Evolutionary conservation across 2,329 filamentous ascomycete species (phyloP).

Genomic region (Paracoccidioides brasiliensis): DNA sequence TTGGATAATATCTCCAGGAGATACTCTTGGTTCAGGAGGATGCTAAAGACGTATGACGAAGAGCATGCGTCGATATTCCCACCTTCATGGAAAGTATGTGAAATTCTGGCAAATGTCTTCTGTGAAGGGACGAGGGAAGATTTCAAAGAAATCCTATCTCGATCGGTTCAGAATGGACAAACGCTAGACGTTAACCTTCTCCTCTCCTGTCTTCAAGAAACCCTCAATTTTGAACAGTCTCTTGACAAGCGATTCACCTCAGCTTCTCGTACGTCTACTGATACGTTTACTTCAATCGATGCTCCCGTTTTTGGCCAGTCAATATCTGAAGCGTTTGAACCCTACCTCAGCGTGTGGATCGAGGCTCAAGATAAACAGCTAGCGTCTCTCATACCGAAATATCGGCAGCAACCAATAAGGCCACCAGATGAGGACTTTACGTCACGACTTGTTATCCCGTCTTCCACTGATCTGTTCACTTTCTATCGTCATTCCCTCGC

Average conservation of each 20-base stretch:
- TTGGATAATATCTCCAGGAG: conserved; percentile 90
- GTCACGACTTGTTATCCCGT: conserved; percentile 74
- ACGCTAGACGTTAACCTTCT: conserved; percentile 82
- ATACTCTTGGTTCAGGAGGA: conserved; percentile 93
- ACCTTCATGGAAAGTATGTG: conserved; percentile 73
- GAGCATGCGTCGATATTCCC: conserved; percentile 87
- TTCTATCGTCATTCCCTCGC: conserved; percentile 88
- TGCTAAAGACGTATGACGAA: conserved; percentile 89
- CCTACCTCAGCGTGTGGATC: conserved; percentile 93
- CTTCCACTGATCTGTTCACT: conserved; percentile 92
- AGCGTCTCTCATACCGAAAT: conserved; percentile 70
- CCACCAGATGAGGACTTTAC: conserved; percentile 85
- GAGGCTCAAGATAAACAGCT: conserved; percentile 89
- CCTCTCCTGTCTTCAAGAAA: conserved; percentile 82
- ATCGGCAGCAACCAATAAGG: conserved; percentile 67
- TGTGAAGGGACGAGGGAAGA: conserved; percentile 93
- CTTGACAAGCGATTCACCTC: conserved; percentile 72
- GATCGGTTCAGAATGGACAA: conserved; percentile 68
- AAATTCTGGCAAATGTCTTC: conserved; percentile 79
- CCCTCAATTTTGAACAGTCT: conserved; percentile 88
- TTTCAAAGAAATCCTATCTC: conserved; percentile 83
- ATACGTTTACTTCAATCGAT: conserved; percentile 73
- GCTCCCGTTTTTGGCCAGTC: conserved; percentile 70
- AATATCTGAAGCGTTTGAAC: conserved; percentile 93
- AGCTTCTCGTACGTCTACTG: conserved; percentile 62